These are phyloP conservation scores for Mucor plumbeus DNA, from an alignment of 371 early-diverging fungal species.

Conservation along the genomic window DNA sequence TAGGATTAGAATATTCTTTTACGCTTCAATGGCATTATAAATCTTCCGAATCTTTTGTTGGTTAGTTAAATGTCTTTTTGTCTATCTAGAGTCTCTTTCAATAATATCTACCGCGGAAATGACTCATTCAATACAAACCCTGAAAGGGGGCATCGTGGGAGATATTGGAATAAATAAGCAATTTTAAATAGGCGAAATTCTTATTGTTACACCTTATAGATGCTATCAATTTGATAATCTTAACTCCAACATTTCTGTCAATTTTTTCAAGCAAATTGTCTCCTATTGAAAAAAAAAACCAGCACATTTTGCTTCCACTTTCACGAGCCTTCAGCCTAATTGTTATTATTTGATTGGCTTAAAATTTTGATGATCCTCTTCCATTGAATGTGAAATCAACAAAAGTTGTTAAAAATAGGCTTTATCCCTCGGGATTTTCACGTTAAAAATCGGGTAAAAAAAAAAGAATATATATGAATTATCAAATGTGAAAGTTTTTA, in stretches of 20 bases:
- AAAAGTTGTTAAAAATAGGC: neutral
- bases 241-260: conserved; percentile 8
- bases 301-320: neutral
- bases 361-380: conserved; percentile 1
- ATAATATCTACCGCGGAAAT: neutral
- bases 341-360: neutral
- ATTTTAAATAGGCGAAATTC: neutral
- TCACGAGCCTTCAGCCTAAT: conserved; percentile 1
- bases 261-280: neutral
- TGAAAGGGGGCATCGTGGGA: conserved; percentile 5
- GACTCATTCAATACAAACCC: conserved; percentile 1
- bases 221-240: conserved; percentile 1
- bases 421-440: conserved; percentile 1
- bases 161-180: neutral
- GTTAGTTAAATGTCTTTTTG: neutral
- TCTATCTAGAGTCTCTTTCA: neutral
- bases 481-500: neutral
- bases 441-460: conserved; percentile 14
- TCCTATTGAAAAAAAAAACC: neutral
- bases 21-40: too few species aligned
- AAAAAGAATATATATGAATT: neutral
- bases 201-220: neutral
- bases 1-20: too few species aligned
- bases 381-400: conserved; percentile 7
- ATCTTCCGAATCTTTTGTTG: too few species aligned